phyloP scores from a whole-genome alignment of 2,329 filamentous ascomycete species.

The Xylariaceae sp. region DNA sequence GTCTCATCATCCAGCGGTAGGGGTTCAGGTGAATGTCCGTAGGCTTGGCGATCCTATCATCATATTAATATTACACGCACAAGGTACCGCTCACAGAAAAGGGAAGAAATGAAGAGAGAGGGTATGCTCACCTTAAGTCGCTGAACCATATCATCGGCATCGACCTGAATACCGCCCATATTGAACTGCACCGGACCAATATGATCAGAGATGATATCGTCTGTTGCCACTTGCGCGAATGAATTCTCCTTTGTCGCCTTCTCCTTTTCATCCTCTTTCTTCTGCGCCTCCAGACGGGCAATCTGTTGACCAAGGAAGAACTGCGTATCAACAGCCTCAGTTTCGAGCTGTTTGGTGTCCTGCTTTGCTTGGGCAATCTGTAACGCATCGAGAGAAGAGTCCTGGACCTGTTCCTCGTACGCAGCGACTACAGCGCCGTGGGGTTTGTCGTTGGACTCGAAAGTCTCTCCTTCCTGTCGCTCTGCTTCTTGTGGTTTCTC shows the following conservation, averaged over 20 bases:
- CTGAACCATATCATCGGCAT: conserved; percentile 90
- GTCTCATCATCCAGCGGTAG: conserved; percentile 36
- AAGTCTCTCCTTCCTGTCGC: conserved; percentile 28
- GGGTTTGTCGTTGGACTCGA: conserved; percentile 27
- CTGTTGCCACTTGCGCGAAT: conserved; percentile 28
- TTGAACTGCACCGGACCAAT: conserved; percentile 97
- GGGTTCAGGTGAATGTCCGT: conserved; percentile 45
- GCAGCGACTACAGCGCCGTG: conserved; percentile 65
- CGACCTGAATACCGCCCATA: conserved; percentile 94
- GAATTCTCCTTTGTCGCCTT: conserved; percentile 36
- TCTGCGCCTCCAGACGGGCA: conserved; percentile 66
- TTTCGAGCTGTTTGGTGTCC: conserved; percentile 52
- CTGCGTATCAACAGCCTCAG: conserved; percentile 72
- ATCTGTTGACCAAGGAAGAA: conserved; percentile 73
- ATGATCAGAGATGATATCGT: conserved; percentile 65
- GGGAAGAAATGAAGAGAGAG: not conserved
- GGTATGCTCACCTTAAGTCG: conserved; percentile 68
- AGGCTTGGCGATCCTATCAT: conserved; percentile 55
- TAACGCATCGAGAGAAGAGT: conserved; percentile 64
- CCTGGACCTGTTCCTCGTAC: conserved; percentile 77
- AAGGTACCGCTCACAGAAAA: not conserved
- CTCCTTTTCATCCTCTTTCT: conserved; percentile 48
- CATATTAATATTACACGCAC: conserved; percentile 20
- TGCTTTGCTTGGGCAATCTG: conserved; percentile 50
- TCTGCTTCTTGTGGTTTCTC: conserved; percentile 27